Evolutionary conservation across 108 stramenopile genomes (phyloP).

Genomic region (Parmales sp.): DNA sequence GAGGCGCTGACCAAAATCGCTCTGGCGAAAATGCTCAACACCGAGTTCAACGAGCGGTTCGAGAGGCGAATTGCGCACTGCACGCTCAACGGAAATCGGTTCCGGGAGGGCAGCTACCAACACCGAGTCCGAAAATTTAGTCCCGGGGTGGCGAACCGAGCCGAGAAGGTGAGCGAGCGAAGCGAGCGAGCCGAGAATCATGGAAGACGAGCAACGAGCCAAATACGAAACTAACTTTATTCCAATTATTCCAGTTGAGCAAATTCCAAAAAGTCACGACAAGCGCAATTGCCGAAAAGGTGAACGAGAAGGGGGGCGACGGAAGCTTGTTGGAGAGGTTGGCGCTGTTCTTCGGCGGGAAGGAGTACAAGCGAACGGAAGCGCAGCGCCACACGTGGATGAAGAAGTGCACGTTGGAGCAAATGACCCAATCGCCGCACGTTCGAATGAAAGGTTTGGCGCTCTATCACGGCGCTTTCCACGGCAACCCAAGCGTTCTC

Average conservation of each 20-base stretch:
- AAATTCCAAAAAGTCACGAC: not conserved
- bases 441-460: not conserved
- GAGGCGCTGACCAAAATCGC: not conserved
- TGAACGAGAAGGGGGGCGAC: not conserved
- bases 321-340: not conserved
- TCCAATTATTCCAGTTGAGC: no score
- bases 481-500: not conserved
- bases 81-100: not conserved
- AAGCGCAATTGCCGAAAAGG: not conserved
- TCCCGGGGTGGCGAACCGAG: no score
- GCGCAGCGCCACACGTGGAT: slow-evolving; percentile 9
- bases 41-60: not conserved
- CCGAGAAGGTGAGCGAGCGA: no score
- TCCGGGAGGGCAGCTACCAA: not conserved
- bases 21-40: not conserved
- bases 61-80: not conserved
- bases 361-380: not conserved
- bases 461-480: slow-evolving; percentile 11
- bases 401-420: not conserved
- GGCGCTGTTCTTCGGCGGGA: not conserved
- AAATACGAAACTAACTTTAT: no score
- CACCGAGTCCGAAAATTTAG: not conserved
- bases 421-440: slow-evolving; percentile 10
- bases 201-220: no score
- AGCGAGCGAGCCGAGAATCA: no score